Percentiles rank a stretch among this genome's conserved stretches.
These are phyloP conservation scores for Zarea fungicola DNA, from an alignment of 2,329 filamentous ascomycete species.

Conservation along the genomic window DNA sequence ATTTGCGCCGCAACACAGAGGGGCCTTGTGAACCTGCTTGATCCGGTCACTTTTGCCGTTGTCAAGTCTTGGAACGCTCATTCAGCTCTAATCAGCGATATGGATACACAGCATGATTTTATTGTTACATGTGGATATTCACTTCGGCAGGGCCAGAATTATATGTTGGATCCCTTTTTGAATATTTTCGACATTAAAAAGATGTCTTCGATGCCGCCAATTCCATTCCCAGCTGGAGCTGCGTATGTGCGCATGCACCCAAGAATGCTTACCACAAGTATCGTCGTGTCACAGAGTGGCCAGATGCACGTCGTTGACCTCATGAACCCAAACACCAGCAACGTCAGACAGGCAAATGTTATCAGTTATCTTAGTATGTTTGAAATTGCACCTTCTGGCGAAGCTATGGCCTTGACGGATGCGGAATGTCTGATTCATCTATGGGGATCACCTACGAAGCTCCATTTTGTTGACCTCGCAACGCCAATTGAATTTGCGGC, in stretches of 20 bases:
- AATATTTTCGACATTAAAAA: constrained; percentile 96
- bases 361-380: constrained; percentile 70
- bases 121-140: constrained; percentile 95
- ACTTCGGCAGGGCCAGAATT: constrained; percentile 63
- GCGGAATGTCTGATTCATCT: constrained; percentile 73
- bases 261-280: constrained; percentile 87
- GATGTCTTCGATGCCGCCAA: constrained; percentile 78
- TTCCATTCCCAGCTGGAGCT: constrained; percentile 86
- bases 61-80: constrained; percentile 90
- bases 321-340: constrained; percentile 86
- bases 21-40: constrained; percentile 81
- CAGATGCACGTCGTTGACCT: constrained; percentile 95
- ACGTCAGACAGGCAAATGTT: constrained; percentile 76
- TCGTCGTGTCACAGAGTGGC: constrained; percentile 85
- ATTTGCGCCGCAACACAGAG: constrained; percentile 86
- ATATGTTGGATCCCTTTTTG: constrained; percentile 85
- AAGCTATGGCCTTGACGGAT: constrained; percentile 77
- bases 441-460: constrained; percentile 81
- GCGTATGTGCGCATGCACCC: constrained; percentile 97
- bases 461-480: constrained; percentile 79
- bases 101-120: constrained; percentile 94
- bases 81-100: constrained; percentile 83
- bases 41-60: constrained; percentile 69
- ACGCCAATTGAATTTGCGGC: constrained; percentile 75
- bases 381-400: constrained; percentile 82